Evolutionary conservation across 2,329 filamentous ascomycete species (phyloP).

Genomic region (Chrysosporium keratinophilum): DNA sequence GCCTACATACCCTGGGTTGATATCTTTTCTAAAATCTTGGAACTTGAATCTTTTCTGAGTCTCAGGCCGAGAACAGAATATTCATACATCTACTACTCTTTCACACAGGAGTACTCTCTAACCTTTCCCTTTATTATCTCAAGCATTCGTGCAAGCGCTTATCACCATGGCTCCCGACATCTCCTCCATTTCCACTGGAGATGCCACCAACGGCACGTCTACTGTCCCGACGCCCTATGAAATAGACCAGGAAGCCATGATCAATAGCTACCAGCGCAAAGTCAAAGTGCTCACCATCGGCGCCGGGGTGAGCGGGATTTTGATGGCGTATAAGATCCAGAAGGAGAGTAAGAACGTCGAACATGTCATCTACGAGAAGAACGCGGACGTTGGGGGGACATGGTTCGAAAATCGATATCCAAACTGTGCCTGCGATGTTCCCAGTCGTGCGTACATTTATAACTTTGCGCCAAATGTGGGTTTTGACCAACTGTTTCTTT

Average conservation of each 20-base stretch:
- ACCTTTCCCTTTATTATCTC: background rate
- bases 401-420: conserved; percentile 31
- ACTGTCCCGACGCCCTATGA: conserved; percentile 6
- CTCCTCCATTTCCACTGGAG: background rate
- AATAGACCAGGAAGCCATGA: conserved; percentile 14
- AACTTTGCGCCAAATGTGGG: conserved; percentile 34
- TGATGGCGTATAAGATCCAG: conserved; percentile 30
- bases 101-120: too few species aligned
- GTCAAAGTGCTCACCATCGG: conserved; percentile 35
- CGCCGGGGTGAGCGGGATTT: conserved; percentile 32
- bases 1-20: background rate
- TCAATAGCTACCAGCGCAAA: conserved; percentile 34
- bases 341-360: conserved; percentile 31
- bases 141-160: background rate
- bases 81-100: too few species aligned
- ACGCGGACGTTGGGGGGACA: conserved; percentile 30
- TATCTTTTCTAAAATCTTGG: background rate
- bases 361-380: conserved; percentile 27
- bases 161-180: conserved; percentile 4
- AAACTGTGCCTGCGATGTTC: conserved; percentile 38
- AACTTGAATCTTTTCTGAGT: too few species aligned
- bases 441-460: conserved; percentile 38
- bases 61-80: too few species aligned
- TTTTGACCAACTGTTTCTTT: background rate
- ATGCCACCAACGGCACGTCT: background rate